Base-by-base conservation (phyloP, 2,329 filamentous ascomycete species). In the Ceratocystis cubensis region DNA sequence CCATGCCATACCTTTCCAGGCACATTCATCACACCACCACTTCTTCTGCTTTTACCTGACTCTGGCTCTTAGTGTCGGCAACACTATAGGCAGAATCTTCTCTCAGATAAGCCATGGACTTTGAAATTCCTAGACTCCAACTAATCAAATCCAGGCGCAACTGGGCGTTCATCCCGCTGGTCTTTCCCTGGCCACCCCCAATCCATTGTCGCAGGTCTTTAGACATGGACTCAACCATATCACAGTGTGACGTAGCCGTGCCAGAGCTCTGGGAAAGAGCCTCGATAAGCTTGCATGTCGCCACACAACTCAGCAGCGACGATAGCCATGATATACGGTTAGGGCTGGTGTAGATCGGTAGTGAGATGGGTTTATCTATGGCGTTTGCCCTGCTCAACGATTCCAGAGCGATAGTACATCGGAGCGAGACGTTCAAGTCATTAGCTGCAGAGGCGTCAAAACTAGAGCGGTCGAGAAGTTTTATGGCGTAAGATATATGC, bases 201-300 rank as follows among this genome's bases (percentile, higher is more conserved):
- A 84, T 81, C 85, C 85, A 87, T 48, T 84, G 79, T 30, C 85
- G 78, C 61, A 88, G 75, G 17, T 75, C 79, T 4, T 80, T 84
- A 0, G 84, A 81, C 15, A 87, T 75, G 41, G 78, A 77, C 73
- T 87, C 84, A 4, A 88, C 61, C 0, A 80, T 75, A 1, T 73
- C 70, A 1, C 78, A 75, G 69, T 80, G 83, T 3, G 75, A 75
- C 66, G 80, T 78, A 1, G 79, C 78, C 1, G 78, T 78, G 20
- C 77, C 73, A 62, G 78, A 74, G 70, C 84, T 80, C 1, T 72
- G 72, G 25, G 79, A 74, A 3, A 87, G 76, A 30, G 76, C 74
- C 61, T 81, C 80, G 78, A 87, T 82, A 30, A 88, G 74, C 64
- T 81, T 80, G 72, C 84, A 83, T 7, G 81, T 78, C 1, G 83